Evolutionary conservation across 2,329 filamentous ascomycete genomes (phyloP), one percentile per base, ranked within the genome.

Genomic region (Pyrenochaeta sp.): DNA sequence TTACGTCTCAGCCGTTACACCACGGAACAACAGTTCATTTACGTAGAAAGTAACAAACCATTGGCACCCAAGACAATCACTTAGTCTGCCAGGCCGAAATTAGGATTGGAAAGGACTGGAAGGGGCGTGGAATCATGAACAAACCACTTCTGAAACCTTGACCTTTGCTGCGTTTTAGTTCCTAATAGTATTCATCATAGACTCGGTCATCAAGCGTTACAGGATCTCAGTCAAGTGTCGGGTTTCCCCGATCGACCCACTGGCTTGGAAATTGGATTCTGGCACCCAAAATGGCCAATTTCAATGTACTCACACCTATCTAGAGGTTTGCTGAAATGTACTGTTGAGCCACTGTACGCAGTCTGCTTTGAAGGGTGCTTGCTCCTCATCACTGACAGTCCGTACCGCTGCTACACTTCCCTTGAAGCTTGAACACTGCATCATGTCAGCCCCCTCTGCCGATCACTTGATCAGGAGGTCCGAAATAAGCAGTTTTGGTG

Each of bases 341-440:
- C 21, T 30, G 29, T 36, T 21, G 43, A 45, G 29, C 17, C 32
- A 32, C 27, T 45, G 33, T 27, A 45, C 20, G 20, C 14, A n/a
- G 35, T 31, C 39, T 43, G 29, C 30, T 45, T 53, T 37, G 21
- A 31, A 44, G 40, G 23, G 20, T n/a, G n/a, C 33, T 23, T 20
- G 20, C 32, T 23, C 37, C 54, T 58, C 56, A 49, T 51, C 49
- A 53, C 49, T 58, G 55, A 56, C 66, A 66, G 69, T 39, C 61
- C 64, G 66, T 60, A 66, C 66, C 62, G 66, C 58, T 65, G 65
- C 60, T 67, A 61, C 65, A 57, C 60, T 65, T 51, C 56, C 60
- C 58, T 58, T 46, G 37, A 43, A 54, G 48, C 49, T 51, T 55
- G 61, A 56, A 56, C 66, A 69, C 63, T 36, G 55, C 64, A 63